Evolutionary conservation across 495 filamentous ascomycete species (phyloP).

Genomic region (Penicillium nucicola): DNA sequence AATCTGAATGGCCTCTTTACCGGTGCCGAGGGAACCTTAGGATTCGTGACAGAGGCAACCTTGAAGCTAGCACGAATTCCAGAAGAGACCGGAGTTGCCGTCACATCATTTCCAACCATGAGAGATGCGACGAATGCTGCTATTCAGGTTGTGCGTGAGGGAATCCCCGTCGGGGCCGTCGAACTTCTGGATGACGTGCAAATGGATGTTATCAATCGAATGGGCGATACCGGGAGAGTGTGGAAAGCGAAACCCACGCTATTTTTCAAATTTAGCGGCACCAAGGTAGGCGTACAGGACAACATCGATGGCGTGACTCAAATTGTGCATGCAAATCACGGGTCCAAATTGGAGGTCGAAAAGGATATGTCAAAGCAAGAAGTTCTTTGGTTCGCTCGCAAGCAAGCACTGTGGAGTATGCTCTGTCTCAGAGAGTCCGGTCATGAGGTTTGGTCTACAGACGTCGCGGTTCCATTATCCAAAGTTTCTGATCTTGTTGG

Average conservation of each 20-base stretch:
- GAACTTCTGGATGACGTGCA: conserved; percentile 93
- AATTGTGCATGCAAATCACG: no score
- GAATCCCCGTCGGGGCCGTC: conserved; percentile 81
- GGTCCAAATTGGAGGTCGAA: no score
- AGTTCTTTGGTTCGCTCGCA: conserved; percentile 87
- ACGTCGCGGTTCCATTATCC: conserved; percentile 87
- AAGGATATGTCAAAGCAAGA: no score
- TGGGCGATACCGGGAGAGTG: conserved; percentile 63
- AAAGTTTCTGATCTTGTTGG: conserved; percentile 82
- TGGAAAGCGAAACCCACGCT: conserved; percentile 83
- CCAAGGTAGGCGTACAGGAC: conserved; percentile 71
- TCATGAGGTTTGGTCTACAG: conserved; percentile 69
- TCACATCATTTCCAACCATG: conserved; percentile 74
- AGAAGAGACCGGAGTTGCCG: conserved; percentile 73
- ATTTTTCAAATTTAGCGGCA: conserved; percentile 94
- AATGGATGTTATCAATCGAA: conserved; percentile 87
- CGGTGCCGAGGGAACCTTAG: conserved; percentile 89
- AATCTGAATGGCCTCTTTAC: conserved; percentile 82
- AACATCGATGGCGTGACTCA: conserved; percentile 71
- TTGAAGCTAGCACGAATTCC: conserved; percentile 82
- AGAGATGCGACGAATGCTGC: conserved; percentile 79
- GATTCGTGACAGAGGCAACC: conserved; percentile 82
- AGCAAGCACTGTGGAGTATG: conserved; percentile 76
- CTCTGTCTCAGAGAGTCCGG: conserved; percentile 52
- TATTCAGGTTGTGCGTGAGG: conserved; percentile 71